Conservation (phyloP, 371 early-diverging fungal species). For the Mucor saturninus region DNA sequence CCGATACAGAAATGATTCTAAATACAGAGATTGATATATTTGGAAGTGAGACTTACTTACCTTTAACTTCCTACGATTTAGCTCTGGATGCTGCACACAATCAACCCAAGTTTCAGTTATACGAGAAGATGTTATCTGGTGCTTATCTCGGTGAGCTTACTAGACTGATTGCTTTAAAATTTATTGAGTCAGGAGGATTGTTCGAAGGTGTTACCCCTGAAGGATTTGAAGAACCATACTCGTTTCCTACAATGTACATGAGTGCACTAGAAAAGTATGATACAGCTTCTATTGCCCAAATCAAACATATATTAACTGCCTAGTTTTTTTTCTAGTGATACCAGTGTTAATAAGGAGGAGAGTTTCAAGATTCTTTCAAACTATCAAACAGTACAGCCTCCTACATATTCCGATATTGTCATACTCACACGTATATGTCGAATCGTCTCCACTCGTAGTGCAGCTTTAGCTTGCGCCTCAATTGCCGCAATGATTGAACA, state of each 20-base stretch:
- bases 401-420: constrained; percentile 18
- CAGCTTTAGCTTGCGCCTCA: constrained; percentile 73
- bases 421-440: constrained; percentile 63
- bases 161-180: constrained; percentile 67
- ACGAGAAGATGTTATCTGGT: constrained; percentile 84
- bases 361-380: constrained; percentile 10
- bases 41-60: constrained; percentile 66
- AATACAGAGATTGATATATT: constrained; percentile 75
- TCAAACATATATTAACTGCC: too few species aligned
- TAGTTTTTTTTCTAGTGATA: constrained; percentile 1
- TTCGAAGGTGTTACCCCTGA: constrained; percentile 62
- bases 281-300: not conserved
- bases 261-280: constrained; percentile 12
- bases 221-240: constrained; percentile 70
- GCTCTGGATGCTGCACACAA: constrained; percentile 61
- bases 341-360: constrained; percentile 8
- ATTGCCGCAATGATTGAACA: constrained; percentile 39
- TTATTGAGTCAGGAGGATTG: constrained; percentile 51
- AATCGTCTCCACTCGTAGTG: constrained; percentile 84
- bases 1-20: constrained; percentile 57
- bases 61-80: constrained; percentile 68
- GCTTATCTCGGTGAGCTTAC: constrained; percentile 81
- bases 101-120: constrained; percentile 65
- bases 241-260: constrained; percentile 73
- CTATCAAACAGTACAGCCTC: constrained; percentile 8